Conservation (phyloP, 805 yeast species). For the Saccharomycopsis fibuligera region DNA sequence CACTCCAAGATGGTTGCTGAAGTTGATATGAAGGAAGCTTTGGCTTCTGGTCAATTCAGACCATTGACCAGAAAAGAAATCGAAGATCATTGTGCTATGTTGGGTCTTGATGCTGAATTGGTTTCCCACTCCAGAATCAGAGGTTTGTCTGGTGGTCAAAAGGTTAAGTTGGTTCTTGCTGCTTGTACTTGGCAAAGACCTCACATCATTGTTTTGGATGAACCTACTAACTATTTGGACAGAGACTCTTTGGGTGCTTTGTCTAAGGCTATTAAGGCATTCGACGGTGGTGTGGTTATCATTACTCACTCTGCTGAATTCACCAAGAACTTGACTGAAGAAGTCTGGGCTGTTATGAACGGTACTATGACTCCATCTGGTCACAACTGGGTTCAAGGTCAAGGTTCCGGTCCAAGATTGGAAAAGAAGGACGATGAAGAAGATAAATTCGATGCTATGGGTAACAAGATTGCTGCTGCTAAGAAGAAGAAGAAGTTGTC, state of each 20-base stretch:
- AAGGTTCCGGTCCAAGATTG: constrained; percentile 99
- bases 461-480: constrained; percentile 96
- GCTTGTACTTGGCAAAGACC: constrained; percentile 99
- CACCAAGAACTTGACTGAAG: constrained; percentile 98
- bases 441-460: constrained; percentile 99
- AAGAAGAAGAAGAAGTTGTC: constrained; percentile 97
- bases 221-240: constrained; percentile 99
- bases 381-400: constrained; percentile 99
- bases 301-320: constrained; percentile 99
- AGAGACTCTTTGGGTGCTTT: constrained; percentile 99
- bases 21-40: constrained; percentile 99
- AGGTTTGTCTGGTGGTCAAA: constrained; percentile 99
- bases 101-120: constrained; percentile 98
- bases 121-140: constrained; percentile 99
- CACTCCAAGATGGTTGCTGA: constrained; percentile 99
- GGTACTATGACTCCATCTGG: constrained; percentile 99
- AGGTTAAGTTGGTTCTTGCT: constrained; percentile 98
- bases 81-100: constrained; percentile 96
- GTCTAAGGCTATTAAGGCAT: constrained; percentile 96
- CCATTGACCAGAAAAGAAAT: constrained; percentile 99
- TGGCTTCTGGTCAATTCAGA: constrained; percentile 99
- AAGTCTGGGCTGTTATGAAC: constrained; percentile 99
- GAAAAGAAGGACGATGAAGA: constrained; percentile 95
- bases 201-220: constrained; percentile 98
- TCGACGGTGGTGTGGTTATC: constrained; percentile 99